Evolutionary conservation across 352 stramenopile genomes (phyloP), one percentile per base, ranked within the genome.

Genomic region (Saprolegnia parasitica): DNA sequence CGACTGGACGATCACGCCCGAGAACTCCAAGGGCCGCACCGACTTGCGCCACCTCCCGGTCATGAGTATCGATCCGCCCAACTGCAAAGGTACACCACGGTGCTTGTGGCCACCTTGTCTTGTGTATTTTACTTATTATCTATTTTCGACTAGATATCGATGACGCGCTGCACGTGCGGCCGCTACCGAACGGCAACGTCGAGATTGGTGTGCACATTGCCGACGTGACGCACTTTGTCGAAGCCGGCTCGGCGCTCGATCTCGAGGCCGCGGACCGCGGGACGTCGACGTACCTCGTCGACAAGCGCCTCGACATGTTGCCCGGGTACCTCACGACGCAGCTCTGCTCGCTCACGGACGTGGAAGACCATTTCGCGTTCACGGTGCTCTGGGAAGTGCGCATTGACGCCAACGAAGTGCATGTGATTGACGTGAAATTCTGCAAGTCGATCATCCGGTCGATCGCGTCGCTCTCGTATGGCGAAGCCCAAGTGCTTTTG

Each of bases 191-290:
- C 56, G 89, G 87, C 10, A 90, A 92, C 67, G 62, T 96, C 20
- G 88, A 98, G 67, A 80, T 98, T 5, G 97, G 96, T 3, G 96
- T 99, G 5, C 97, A 99, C 72, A 99, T 99, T 77, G 97, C 98
- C 0, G 98, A 99, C 77, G 98, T 99, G 2, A 98, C 96, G 46
- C 96, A 99, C 77, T 99, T 99, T 73, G 97, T 99, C 5, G 72
- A 91, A 45, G 86, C 97, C 58, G 96, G 87, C n/a, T 98, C 87
- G 24, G 84, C 96, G 1, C 88, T 99, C 23, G 98, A 99, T 77
- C 78, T 96, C 24, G 97, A 99, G 80, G 91, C 87, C 1, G 82
- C 83, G 21, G 80, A 73, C 39, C 85, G 87, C n/a, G 83, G 76
- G 1, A 99, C 97, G 26, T 99, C 95, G 0, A 98, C 98, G 0